A percentile compares a stretch with the other conserved stretches of the same genome.
These are phyloP conservation scores for Fraxinus platypoda DNA, from an alignment of 305 asterid species.

Conservation along the genomic window DNA sequence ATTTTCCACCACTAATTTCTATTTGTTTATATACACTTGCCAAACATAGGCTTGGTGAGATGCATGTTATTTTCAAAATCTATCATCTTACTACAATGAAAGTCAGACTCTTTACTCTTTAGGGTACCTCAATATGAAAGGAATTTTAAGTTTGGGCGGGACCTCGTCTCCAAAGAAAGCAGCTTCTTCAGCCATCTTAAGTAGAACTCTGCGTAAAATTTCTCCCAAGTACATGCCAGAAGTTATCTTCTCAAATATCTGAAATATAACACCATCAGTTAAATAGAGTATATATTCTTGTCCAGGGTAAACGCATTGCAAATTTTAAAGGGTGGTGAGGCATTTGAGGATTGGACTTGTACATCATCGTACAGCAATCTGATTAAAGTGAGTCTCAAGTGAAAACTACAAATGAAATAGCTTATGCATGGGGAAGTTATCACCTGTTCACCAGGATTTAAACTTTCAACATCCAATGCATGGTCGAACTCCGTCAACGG, in stretches of 20 bases:
- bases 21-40: background rate
- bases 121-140: constrained; percentile 60
- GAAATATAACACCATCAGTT: background rate
- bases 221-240: constrained; percentile 98
- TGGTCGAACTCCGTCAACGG: constrained; percentile 75
- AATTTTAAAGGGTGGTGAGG: background rate
- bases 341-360: background rate
- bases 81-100: background rate
- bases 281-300: background rate
- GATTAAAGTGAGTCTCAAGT: background rate
- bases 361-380: background rate
- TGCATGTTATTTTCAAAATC: background rate
- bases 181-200: constrained; percentile 78
- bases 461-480: constrained; percentile 64
- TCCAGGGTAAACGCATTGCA: background rate
- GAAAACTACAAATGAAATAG: background rate
- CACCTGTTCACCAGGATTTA: constrained; percentile 89
- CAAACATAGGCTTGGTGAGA: background rate
- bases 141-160: constrained; percentile 60
- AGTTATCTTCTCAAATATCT: constrained; percentile 78
- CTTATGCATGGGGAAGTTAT: background rate
- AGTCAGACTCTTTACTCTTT: background rate
- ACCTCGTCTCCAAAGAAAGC: constrained; percentile 74
- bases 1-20: background rate
- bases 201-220: constrained; percentile 66